phyloP scores from a whole-genome alignment of 1,284 basidiomycete genomes.

The Grifola frondosa region DNA sequence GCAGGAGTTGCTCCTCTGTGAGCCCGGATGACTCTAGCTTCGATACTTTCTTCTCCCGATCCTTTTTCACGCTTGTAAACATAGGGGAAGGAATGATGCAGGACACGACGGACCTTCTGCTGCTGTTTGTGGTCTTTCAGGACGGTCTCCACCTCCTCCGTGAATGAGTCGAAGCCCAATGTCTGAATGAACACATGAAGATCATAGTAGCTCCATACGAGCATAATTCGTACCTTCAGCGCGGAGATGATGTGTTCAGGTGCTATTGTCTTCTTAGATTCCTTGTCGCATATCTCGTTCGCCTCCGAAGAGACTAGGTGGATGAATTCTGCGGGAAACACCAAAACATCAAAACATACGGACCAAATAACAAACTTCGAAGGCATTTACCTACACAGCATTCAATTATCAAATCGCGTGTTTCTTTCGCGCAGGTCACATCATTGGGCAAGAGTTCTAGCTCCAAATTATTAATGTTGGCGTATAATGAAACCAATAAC shows the following conservation, averaged over 20 bases:
- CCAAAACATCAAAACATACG: slow-evolving; percentile 14
- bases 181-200: slow-evolving; percentile 45
- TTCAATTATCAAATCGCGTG: slow-evolving; percentile 94
- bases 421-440: slow-evolving; percentile 92
- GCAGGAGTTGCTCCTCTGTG: slow-evolving; percentile 87
- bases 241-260: slow-evolving; percentile 96
- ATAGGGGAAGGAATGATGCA: slow-evolving; percentile 10
- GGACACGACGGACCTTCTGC: slow-evolving; percentile 68
- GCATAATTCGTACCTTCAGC: slow-evolving; percentile 72
- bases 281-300: slow-evolving; percentile 97
- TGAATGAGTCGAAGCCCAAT: slow-evolving; percentile 88
- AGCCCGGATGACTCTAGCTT: slow-evolving; percentile 90
- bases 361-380: slow-evolving; percentile 2
- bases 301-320: slow-evolving; percentile 97
- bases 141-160: slow-evolving; percentile 87
- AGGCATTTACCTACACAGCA: slow-evolving; percentile 89
- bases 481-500: slow-evolving; percentile 2
- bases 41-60: slow-evolving; percentile 85
- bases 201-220: background rate
- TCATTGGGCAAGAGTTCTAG: slow-evolving; percentile 90
- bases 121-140: slow-evolving; percentile 94
- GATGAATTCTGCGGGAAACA: slow-evolving; percentile 82
- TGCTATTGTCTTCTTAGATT: slow-evolving; percentile 99
- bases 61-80: slow-evolving; percentile 40
- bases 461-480: background rate